phyloP scores from a whole-genome alignment of 2,329 filamentous ascomycete genomes.

The Exophiala dermatitidis region DNA sequence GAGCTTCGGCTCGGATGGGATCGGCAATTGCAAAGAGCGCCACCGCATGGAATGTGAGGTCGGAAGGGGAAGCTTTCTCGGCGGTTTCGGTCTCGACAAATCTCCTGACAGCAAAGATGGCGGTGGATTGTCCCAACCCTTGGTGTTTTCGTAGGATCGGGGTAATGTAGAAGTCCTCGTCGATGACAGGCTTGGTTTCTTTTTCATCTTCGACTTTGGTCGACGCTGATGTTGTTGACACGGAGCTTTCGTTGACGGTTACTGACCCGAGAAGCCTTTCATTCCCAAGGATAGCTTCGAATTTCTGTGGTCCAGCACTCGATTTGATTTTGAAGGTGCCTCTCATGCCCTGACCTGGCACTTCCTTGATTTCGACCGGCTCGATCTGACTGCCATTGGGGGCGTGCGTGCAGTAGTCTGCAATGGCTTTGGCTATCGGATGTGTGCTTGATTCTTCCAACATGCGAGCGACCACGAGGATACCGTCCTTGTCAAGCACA shows the following conservation, averaged over 20 bases:
- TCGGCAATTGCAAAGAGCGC: conserved; percentile 73
- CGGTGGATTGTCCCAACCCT: conserved; percentile 38
- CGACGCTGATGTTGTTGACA: neutral
- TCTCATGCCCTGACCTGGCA: conserved; percentile 52
- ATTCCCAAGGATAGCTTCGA: conserved; percentile 52
- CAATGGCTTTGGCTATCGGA: conserved; percentile 51
- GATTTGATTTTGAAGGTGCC: conserved; percentile 40
- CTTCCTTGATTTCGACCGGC: conserved; percentile 44
- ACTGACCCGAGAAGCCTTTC: conserved; percentile 43
- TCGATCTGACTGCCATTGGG: conserved; percentile 25
- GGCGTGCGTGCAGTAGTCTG: conserved; percentile 41
- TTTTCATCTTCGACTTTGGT: neutral
- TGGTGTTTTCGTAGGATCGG: conserved; percentile 15
- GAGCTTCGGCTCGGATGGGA: conserved; percentile 67
- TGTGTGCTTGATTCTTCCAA: conserved; percentile 56
- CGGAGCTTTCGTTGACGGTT: neutral
- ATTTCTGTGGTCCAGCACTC: conserved; percentile 26
- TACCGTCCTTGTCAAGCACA: conserved; percentile 29
- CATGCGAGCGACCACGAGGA: conserved; percentile 42
- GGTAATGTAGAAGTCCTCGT: conserved; percentile 12
- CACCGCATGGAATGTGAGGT: conserved; percentile 42
- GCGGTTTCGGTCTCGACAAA: conserved; percentile 11
- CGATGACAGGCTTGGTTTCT: neutral
- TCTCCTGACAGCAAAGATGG: conserved; percentile 38
- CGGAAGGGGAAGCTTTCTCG: neutral